A percentile compares a stretch with the other conserved stretches of the same genome.
These are phyloP conservation scores for Excoecaria cochinchinensis DNA, from an alignment of 345 rosid species.

Conservation along the genomic window DNA sequence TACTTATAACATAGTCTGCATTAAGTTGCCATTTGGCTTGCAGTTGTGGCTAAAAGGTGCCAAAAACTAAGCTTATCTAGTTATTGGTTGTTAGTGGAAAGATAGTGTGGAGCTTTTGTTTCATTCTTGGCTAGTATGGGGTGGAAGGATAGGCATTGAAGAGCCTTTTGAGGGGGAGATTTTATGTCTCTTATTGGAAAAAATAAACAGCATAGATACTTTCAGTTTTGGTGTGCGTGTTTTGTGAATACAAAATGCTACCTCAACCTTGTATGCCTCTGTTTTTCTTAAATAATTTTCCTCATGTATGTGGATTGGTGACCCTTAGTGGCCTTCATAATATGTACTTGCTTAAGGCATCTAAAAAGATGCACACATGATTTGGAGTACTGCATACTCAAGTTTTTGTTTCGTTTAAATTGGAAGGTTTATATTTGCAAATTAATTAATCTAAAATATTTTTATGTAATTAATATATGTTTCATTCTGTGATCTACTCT, in stretches of 20 bases:
- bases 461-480: neutral
- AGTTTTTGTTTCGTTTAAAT: neutral
- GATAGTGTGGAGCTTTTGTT: neutral
- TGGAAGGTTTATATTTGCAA: neutral
- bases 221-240: neutral
- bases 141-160: neutral
- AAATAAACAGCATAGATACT: neutral
- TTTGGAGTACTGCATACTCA: neutral
- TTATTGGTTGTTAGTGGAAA: neutral
- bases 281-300: neutral
- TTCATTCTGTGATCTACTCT: slow-evolving; percentile 24
- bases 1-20: neutral
- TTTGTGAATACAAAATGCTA: neutral
- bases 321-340: neutral
- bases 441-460: neutral
- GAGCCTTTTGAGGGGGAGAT: neutral
- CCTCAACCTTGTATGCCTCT: neutral
- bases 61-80: neutral
- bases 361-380: neutral
- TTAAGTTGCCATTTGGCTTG: neutral
- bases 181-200: neutral
- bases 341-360: neutral
- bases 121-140: neutral
- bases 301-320: neutral
- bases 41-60: slow-evolving; percentile 1